Base-by-base conservation (phyloP, 148 eudicot genomes). In the Arctostaphylos glauca region DNA sequence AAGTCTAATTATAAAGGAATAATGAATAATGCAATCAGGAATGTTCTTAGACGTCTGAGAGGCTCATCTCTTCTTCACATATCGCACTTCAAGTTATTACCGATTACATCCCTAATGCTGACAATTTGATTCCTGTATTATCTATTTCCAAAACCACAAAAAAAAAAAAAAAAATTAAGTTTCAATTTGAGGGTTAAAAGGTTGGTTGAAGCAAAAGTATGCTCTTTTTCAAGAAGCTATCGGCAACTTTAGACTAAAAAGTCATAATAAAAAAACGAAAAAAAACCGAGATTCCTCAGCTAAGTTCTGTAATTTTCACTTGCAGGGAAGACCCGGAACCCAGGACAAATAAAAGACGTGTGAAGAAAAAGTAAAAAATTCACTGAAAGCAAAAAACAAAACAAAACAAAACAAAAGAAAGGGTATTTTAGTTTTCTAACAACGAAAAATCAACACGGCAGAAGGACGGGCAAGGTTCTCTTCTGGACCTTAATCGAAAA, bases 221-320 rank as follows among this genome's bases (percentile, higher is more conserved):
- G 47, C 10, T 76, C 62, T n/a, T 76, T 31, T 15, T 7, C 6
- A 76, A 16, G 46, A 76, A 54, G 41, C 18, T n/a, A 77, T 2
- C 44, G 7, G 21, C 49, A 41, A 38, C 38, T 48, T 74, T 25
- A 25, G 41, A 44, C 56, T 31, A 76, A 23, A n/a, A 54, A 47
- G 4, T 49, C 75, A 76, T 16, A 66, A 15, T 76, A 14, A 76
- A 76, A 14, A 6, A 52, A 76, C 58, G 3, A 54, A 23, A 54
- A 18, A n/a, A 50, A 77, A 31, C 44, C 58, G 46, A 66, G 25
- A 81, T 25, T 47, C 71, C 59, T 58, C 81, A 84, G 74, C 55
- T 52, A 52, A 52, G 18, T n/a, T 52, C 10, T 76, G 46, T 72
- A 66, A 43, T 25, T 50, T 12, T 25, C 25, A 31, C 41, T 25